Conservation (phyloP, 164 flowering plant genomes). For the Warburgia ugandensis region DNA sequence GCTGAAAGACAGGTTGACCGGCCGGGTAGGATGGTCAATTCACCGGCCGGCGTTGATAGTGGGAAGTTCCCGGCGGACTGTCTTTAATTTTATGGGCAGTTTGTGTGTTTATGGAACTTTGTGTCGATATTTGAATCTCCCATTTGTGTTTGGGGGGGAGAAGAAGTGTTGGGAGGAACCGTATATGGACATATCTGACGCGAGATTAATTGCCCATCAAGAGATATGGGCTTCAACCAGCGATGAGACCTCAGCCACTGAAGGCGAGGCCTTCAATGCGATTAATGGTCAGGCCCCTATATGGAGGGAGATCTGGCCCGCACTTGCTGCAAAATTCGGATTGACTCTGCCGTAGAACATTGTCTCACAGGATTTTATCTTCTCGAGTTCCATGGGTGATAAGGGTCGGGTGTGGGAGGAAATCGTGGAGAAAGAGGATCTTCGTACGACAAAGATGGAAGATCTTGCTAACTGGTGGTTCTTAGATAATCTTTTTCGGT, state of each 20-base stretch:
- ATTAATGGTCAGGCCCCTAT: conserved; percentile 55
- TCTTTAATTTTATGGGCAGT: conserved; percentile 67
- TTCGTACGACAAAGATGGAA: conserved; percentile 40
- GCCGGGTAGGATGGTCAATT: conserved; percentile 59
- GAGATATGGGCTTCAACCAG: conserved; percentile 73
- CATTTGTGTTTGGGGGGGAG: conserved; percentile 77
- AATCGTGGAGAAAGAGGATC: conserved; percentile 48
- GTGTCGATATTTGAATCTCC: conserved; percentile 53
- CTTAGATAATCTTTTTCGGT: conserved; percentile 53
- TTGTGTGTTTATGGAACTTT: conserved; percentile 65
- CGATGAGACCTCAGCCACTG: conserved; percentile 6
- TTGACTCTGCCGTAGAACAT: conserved; percentile 20
- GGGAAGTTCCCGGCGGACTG: conserved; percentile 52
- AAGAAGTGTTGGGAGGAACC: conserved; percentile 67
- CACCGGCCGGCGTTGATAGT: conserved; percentile 73
- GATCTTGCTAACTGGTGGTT: conserved; percentile 84
- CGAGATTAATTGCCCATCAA: conserved; percentile 70
- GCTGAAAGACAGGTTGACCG: conserved; percentile 39
- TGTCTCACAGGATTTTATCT: conserved; percentile 31
- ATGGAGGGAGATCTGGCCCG: conserved; percentile 76
- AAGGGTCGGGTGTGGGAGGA: conserved; percentile 60
- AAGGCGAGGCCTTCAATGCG: conserved; percentile 62
- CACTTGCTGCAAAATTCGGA: conserved; percentile 41
- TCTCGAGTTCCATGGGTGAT: conserved; percentile 38
- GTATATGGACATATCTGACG: conserved; percentile 67